These are phyloP conservation scores for Alternaria atra DNA, from an alignment of 2,329 filamentous ascomycete species.

Conservation along the genomic window DNA sequence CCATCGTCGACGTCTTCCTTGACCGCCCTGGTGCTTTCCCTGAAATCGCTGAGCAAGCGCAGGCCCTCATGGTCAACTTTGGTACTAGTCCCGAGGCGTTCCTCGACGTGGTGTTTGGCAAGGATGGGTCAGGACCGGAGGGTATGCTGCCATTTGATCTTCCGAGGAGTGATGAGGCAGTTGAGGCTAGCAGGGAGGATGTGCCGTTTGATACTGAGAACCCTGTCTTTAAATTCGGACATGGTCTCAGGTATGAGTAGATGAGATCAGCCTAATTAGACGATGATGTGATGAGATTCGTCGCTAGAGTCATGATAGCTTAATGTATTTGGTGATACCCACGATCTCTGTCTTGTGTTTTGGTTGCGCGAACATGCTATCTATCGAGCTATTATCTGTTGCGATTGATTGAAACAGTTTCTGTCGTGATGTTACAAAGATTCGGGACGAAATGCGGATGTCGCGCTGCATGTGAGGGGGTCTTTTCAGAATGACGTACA, in stretches of 20 bases:
- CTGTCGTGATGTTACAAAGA: no score
- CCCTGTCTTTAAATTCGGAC: conserved; percentile 47
- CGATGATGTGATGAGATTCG: neutral
- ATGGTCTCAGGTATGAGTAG: conserved; percentile 45
- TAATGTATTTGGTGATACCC: conserved; percentile 1
- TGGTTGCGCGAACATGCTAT: no score
- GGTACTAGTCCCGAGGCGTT: conserved; percentile 55
- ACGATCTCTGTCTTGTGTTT: neutral
- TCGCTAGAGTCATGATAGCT: neutral
- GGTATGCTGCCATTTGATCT: conserved; percentile 61
- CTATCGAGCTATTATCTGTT: no score
- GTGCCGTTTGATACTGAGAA: conserved; percentile 51
- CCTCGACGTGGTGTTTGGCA: conserved; percentile 55
- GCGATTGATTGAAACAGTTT: no score
- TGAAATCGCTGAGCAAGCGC: conserved; percentile 51
- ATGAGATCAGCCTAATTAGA: no score
- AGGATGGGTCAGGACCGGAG: conserved; percentile 48
- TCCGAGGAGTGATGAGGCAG: conserved; percentile 56
- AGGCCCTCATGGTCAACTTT: conserved; percentile 54
- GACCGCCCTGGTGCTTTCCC: conserved; percentile 57
- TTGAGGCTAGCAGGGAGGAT: conserved; percentile 48
- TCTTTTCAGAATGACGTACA: no score
- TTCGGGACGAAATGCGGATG: no score
- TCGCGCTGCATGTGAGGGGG: no score
- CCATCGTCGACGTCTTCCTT: conserved; percentile 57